phyloP scores from a whole-genome alignment of 257 asterid genomes.

The Echium plantagineum region DNA sequence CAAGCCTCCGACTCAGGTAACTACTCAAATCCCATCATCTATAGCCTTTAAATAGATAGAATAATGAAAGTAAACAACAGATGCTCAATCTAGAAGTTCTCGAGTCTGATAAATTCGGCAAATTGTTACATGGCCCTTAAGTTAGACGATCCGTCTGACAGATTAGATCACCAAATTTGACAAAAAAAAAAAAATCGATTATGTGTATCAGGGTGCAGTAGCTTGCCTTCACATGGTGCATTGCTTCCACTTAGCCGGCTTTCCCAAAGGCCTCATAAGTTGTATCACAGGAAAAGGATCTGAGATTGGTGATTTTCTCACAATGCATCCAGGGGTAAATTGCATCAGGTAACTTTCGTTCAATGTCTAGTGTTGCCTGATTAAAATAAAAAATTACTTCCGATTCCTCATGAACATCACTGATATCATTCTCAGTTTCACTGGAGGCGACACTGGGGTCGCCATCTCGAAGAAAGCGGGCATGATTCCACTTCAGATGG shows the following conservation, averaged over 20 bases:
- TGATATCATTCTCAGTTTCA: conserved; percentile 37
- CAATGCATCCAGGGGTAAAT: conserved; percentile 88
- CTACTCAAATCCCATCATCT: neutral
- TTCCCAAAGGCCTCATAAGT: conserved; percentile 81
- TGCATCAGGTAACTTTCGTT: conserved; percentile 50
- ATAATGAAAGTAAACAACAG: neutral
- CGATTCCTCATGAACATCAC: conserved; percentile 1
- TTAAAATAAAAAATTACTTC: neutral
- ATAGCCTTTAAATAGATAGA: neutral
- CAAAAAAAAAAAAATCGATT: neutral
- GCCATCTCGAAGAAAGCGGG: conserved; percentile 93
- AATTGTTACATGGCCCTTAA: neutral
- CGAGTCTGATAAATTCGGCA: neutral
- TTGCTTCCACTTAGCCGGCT: conserved; percentile 82
- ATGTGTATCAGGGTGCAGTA: conserved; percentile 66
- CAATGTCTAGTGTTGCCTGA: neutral
- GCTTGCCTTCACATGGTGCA: conserved; percentile 75
- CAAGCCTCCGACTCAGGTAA: conserved; percentile 95
- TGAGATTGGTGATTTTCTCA: conserved; percentile 80
- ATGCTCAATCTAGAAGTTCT: neutral
- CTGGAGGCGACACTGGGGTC: conserved; percentile 92
- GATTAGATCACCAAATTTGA: neutral
- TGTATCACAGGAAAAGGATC: conserved; percentile 85
- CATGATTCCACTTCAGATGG: conserved; percentile 95
- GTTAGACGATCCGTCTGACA: neutral